These are phyloP conservation scores for Umbelopsis isabellina DNA, from an alignment of 192 early-diverging fungal species.

Conservation along the genomic window DNA sequence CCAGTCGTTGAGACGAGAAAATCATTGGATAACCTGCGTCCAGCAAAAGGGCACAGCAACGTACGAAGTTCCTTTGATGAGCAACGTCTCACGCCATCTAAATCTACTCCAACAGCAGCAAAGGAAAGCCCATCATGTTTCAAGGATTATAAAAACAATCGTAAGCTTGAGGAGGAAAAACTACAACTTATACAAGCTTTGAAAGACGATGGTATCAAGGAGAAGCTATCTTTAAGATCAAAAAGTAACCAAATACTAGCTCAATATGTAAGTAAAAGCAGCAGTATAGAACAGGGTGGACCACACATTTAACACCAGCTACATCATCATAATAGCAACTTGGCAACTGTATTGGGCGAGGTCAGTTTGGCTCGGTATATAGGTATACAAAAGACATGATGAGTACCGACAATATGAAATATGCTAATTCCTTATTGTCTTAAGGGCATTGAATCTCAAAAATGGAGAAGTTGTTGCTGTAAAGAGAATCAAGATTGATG, in stretches of 20 bases:
- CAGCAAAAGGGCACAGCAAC: background rate
- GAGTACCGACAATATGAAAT: conserved; percentile 13
- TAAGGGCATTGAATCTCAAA: conserved; percentile 78
- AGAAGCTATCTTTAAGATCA: conserved; percentile 32
- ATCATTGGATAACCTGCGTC: background rate
- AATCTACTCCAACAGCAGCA: conserved; percentile 5
- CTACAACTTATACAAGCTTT: conserved; percentile 1
- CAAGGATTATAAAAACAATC: conserved; percentile 8
- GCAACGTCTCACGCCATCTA: background rate
- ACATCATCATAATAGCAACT: conserved; percentile 61
- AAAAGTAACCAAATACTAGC: conserved; percentile 46
- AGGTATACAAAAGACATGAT: conserved; percentile 40
- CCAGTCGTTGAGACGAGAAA: background rate
- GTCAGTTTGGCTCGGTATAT: conserved; percentile 90
- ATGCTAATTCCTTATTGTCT: background rate
- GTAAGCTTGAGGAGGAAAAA: conserved; percentile 26
- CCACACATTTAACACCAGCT: background rate
- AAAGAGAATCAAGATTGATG: conserved; percentile 81
- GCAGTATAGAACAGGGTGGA: background rate
- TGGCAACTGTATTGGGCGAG: conserved; percentile 88
- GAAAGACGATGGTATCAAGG: conserved; percentile 24
- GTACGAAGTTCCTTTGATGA: conserved; percentile 11
- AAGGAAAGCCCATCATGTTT: background rate
- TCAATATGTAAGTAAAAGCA: conserved; percentile 47
- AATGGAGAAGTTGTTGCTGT: conserved; percentile 86